Conservation (phyloP, 805 yeast species). For the Saturnispora halmiae region DNA sequence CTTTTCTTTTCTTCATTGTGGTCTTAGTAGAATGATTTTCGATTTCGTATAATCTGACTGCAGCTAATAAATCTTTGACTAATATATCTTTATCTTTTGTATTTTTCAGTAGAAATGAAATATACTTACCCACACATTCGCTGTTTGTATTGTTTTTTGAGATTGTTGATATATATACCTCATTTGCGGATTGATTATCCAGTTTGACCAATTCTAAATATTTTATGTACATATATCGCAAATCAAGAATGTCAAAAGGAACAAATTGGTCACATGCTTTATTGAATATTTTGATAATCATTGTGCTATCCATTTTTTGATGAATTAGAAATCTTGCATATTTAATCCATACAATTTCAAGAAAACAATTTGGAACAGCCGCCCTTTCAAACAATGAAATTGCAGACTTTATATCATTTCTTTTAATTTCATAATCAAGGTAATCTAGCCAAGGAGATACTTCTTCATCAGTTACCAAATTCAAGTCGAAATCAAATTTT, state of each 20-base stretch:
- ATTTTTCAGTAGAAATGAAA: conserved; percentile 9
- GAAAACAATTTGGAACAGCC: conserved; percentile 55
- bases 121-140: conserved; percentile 10
- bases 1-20: conserved; percentile 5
- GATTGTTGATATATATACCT: conserved; percentile 17
- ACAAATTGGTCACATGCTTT: conserved; percentile 39
- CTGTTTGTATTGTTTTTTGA: conserved; percentile 8
- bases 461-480: conserved; percentile 36
- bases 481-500: conserved; percentile 48
- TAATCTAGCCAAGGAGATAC: conserved; percentile 53
- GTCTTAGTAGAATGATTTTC: conserved; percentile 8
- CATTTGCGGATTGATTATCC: conserved; percentile 17
- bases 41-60: conserved; percentile 14
- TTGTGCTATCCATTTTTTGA: conserved; percentile 25
- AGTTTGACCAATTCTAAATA: conserved; percentile 18
- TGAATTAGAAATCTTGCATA: conserved; percentile 47
- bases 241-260: conserved; percentile 19
- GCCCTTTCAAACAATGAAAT: conserved; percentile 60
- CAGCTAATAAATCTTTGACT: conserved; percentile 11
- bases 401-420: conserved; percentile 23
- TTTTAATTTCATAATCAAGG: conserved; percentile 35
- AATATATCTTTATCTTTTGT: conserved; percentile 8
- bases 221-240: conserved; percentile 26
- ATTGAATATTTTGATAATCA: conserved; percentile 33
- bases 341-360: conserved; percentile 58